These are phyloP conservation scores for Candida insectorum DNA, from an alignment of 805 yeast genomes.

Conservation along the genomic window DNA sequence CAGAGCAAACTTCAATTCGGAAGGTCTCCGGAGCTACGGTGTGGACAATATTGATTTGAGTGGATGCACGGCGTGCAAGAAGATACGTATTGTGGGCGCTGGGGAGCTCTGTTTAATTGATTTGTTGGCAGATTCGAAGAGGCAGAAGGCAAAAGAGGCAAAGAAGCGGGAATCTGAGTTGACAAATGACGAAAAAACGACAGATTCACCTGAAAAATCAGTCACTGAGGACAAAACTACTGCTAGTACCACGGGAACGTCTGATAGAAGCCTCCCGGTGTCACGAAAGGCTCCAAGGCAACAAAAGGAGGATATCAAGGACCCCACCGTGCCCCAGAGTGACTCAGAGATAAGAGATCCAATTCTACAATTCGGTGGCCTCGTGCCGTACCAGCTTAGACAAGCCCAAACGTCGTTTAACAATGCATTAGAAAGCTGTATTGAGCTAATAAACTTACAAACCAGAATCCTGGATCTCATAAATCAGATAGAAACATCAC, in stretches of 20 bases:
- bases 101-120: conserved; percentile 13
- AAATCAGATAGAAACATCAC: conserved; percentile 10
- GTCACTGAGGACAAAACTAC: too few relatives aligned
- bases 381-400: conserved; percentile 24
- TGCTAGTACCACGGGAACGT: too few relatives aligned
- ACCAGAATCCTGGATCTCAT: conserved; percentile 17
- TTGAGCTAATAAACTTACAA: conserved; percentile 19
- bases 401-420: conserved; percentile 20
- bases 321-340: too few relatives aligned
- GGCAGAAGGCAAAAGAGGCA: conserved; percentile 1
- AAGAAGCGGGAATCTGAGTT: neutral
- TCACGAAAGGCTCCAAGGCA: too few relatives aligned
- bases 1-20: conserved; percentile 40
- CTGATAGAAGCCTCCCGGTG: too few relatives aligned
- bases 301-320: too few relatives aligned
- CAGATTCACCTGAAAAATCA: too few relatives aligned
- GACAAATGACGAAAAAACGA: too few relatives aligned
- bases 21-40: conserved; percentile 31
- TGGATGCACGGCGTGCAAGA: conserved; percentile 23
- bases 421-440: conserved; percentile 23
- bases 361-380: conserved; percentile 45
- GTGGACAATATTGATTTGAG: conserved; percentile 39
- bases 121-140: conserved; percentile 5
- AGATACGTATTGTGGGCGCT: conserved; percentile 12
- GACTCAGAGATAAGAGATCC: conserved; percentile 30